Base-by-base conservation (phyloP, 805 yeast species). In the Saturnispora bothae region DNA sequence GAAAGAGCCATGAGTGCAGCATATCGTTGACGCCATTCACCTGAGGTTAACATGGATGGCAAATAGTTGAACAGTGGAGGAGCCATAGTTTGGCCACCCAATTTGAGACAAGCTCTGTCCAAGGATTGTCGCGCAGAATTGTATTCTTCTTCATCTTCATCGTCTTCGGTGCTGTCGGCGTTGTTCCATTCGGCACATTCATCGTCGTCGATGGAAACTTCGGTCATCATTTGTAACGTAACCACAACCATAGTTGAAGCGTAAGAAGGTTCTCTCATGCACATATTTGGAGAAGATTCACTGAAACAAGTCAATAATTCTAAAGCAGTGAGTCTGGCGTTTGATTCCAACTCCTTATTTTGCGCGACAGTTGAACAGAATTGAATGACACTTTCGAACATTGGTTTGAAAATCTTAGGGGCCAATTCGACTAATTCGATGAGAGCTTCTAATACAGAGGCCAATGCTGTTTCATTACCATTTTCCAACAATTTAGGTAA, bases 1-100 rank as follows among this genome's bases (percentile, higher is more conserved):
- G 96, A 86, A 20, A 92, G 65, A 0, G 96, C 96, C 97, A 92
- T 92, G 40, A 92, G 64, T 2, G 96, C 95, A 18, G 95, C 98
- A 57, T 88, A 95, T 45, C 96, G 79, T 57, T 86, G 94, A 57
- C 94, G 78, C 98, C 98, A 92, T 43, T 75, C 72, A 23, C 64
- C 55, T 2, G 94, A 78, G 39, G 65, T 64, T 16, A 84, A 60
- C 95, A 92, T 83, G 41, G 73, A 75, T 15, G 96, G 95, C 42
- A 92, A 67, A 56, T 74, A 81, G 54, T 81, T 83, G 64, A 92
- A 92, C 40, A 92, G 65, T 14, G 95, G 94, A 15, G 78, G 80
- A 10, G 94, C 94, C 44, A 92, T 67, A 13, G 78, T 69, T 52
- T 76, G 78, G 33, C 96, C 97, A 28, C 83, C 86, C 36, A 92